A percentile compares a stretch with the other conserved stretches of the same genome.
Conservation (phyloP, 75 land plant species). For the Pinus albicaulis region DNA sequence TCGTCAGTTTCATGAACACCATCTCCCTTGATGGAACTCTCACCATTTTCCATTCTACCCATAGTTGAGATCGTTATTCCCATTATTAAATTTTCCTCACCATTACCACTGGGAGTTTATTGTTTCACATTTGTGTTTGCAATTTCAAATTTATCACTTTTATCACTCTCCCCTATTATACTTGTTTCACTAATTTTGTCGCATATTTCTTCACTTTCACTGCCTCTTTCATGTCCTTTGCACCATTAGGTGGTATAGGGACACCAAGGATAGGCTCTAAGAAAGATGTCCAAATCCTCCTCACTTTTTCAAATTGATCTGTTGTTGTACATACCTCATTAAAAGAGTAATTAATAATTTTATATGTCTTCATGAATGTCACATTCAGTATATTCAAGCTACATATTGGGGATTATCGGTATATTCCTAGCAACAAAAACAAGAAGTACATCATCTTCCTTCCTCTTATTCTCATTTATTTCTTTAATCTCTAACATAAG, state of each 20-base stretch:
- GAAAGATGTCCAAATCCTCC: constrained; percentile 77
- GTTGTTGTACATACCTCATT: constrained; percentile 62
- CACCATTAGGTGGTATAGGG: constrained; percentile 53
- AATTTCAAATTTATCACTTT: constrained; percentile 28
- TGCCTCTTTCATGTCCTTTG: constrained; percentile 56
- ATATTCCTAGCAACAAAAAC: constrained; percentile 63
- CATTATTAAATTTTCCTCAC: constrained; percentile 18
- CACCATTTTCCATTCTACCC: constrained; percentile 13
- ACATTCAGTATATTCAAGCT: constrained; percentile 59
- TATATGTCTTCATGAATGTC: constrained; percentile 80
- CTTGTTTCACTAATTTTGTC: constrained; percentile 22
- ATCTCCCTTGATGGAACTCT: too few relatives aligned
- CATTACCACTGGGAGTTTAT: constrained; percentile 14
- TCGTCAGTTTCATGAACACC: too few relatives aligned
- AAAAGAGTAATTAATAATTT: constrained; percentile 75
- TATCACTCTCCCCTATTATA: constrained; percentile 40
- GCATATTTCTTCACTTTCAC: constrained; percentile 7
- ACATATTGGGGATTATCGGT: constrained; percentile 49
- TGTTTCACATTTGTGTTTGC: constrained; percentile 16
- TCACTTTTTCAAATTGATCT: constrained; percentile 73
- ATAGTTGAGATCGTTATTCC: constrained; percentile 28
- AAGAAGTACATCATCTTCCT: constrained; percentile 67
- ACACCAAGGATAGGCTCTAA: constrained; percentile 77
- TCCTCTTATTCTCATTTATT: not conserved
- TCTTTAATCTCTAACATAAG: constrained; percentile 72